Evolutionary conservation across 768 basidiomycete species (phyloP).

Genomic region (Auricularia sp.): DNA sequence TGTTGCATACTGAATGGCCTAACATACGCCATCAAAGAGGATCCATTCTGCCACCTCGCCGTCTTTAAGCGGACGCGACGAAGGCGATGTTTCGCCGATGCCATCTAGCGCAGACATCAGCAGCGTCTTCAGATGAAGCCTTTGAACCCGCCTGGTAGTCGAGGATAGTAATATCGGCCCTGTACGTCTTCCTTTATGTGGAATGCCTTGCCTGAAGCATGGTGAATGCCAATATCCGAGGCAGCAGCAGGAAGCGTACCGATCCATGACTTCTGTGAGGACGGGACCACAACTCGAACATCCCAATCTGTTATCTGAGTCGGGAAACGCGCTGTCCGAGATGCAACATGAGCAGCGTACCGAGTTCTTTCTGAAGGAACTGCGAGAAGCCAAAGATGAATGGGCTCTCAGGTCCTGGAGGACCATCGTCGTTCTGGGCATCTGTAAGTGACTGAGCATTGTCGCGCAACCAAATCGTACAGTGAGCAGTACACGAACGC

Average conservation of each 20-base stretch:
- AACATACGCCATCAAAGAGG: slow-evolving; percentile 67
- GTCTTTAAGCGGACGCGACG: slow-evolving; percentile 55
- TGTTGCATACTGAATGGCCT: neutral
- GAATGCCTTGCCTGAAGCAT: slow-evolving; percentile 57
- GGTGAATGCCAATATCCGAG: neutral
- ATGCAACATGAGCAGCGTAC: slow-evolving; percentile 27
- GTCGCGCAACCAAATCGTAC: neutral
- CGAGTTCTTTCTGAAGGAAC: slow-evolving; percentile 46
- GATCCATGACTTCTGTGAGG: slow-evolving; percentile 81
- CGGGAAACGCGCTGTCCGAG: neutral
- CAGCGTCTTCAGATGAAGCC: neutral
- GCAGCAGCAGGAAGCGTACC: slow-evolving; percentile 32
- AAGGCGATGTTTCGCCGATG: slow-evolving; percentile 52
- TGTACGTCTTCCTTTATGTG: slow-evolving; percentile 63
- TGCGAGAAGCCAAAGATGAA: slow-evolving; percentile 64
- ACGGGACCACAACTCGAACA: slow-evolving; percentile 71
- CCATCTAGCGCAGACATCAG: slow-evolving; percentile 33
- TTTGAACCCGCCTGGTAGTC: slow-evolving; percentile 32
- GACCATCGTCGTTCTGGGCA: slow-evolving; percentile 73
- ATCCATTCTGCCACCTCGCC: slow-evolving; percentile 88
- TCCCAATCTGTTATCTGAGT: slow-evolving; percentile 45
- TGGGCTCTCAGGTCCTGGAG: slow-evolving; percentile 62
- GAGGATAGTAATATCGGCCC: slow-evolving; percentile 72
- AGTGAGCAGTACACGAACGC: neutral
- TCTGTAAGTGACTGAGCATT: too few relatives aligned